Evolutionary conservation across 2,329 filamentous ascomycete genomes (phyloP), one percentile per base, ranked within the genome.

Genomic region (Aspergillus felis): DNA sequence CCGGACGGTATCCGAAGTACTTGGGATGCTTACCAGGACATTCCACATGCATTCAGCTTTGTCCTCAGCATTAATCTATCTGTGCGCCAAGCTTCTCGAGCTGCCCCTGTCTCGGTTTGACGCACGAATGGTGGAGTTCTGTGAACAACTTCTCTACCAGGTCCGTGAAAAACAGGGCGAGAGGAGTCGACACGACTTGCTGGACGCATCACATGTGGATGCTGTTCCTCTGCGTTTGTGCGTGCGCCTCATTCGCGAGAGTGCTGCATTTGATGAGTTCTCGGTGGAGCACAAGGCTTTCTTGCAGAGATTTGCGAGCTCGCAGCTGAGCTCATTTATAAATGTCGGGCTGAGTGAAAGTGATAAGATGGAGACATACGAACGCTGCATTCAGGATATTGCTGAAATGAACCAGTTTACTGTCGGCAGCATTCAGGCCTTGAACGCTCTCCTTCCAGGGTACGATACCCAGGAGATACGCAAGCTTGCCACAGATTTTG

Each of bases 1-100:
- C 3, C 84, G 92, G 56, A 87, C 93, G n/a, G 87, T 90, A 7
- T 87, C 92, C 51, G 92, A 92, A 28, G 84, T 95, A 25, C 79
- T 92, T 50, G 80, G 81, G 20, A 89, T 96, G 84, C 75, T 88
- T 27, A 69, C 69, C 17, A 72, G 72, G 41, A 79, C 84, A 8
- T 74, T 81, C 53, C 68, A 68, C 8, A 77, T 83, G 61, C 74
- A 78, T 55, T 46, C 75, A 74, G 69, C 71, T 67, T 38, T 60
- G 58, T 59, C 71, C 60, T 57, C 76, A 75, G 61, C 78, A 4
- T 72, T 91, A 42, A 70, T 88, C 6, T 87, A 91, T 66, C 73
- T 93, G 29, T 90, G 87, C 66, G 78, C 82, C 52, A 95, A 94
- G 70, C 80, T 94, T 27, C 78, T 86, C 55, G 77, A 80, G 6